These are phyloP conservation scores for Uronychia setigera DNA, from an alignment of 73 alveolate species.

Conservation along the genomic window DNA sequence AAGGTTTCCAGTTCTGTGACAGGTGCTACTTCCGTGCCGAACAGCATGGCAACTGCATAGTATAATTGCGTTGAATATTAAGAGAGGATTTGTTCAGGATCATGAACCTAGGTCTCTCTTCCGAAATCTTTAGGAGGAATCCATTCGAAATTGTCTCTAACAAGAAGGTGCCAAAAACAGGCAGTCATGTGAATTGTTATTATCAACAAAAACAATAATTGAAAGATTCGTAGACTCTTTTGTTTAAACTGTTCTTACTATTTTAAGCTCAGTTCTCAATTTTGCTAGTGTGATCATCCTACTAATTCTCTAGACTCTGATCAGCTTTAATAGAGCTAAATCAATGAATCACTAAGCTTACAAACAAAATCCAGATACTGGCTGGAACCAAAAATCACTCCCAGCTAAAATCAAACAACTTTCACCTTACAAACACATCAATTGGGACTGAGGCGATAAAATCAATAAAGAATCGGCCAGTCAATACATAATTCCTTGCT, in stretches of 20 bases:
- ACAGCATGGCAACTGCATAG: slow-evolving; percentile 29
- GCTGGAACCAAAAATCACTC: background rate
- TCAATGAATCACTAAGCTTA: too few relatives aligned
- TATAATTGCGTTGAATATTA: slow-evolving; percentile 24
- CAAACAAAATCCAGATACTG: slow-evolving; percentile 5
- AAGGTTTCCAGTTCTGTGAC: background rate
- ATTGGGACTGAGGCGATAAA: slow-evolving; percentile 53
- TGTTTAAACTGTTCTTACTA: background rate
- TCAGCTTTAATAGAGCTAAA: slow-evolving; percentile 41
- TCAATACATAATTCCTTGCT: slow-evolving; percentile 12
- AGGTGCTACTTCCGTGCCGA: slow-evolving; percentile 39
- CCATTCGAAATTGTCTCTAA: slow-evolving; percentile 36
- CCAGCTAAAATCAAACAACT: background rate
- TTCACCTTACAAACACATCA: slow-evolving; percentile 10
- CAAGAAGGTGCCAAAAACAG: slow-evolving; percentile 48
- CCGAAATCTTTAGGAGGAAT: slow-evolving; percentile 43
- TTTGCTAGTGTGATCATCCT: slow-evolving; percentile 29
- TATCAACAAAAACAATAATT: slow-evolving; percentile 26
- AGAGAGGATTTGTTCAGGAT: background rate
- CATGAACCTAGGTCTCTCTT: slow-evolving; percentile 6
- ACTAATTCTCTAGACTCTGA: slow-evolving; percentile 36
- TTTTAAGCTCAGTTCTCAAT: slow-evolving; percentile 19
- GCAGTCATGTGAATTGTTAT: slow-evolving; percentile 52
- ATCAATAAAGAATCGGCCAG: slow-evolving; percentile 45
- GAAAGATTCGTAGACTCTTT: slow-evolving; percentile 7